phyloP scores from a whole-genome alignment of 2,329 filamentous ascomycete genomes.

The Beauveria sp. region DNA sequence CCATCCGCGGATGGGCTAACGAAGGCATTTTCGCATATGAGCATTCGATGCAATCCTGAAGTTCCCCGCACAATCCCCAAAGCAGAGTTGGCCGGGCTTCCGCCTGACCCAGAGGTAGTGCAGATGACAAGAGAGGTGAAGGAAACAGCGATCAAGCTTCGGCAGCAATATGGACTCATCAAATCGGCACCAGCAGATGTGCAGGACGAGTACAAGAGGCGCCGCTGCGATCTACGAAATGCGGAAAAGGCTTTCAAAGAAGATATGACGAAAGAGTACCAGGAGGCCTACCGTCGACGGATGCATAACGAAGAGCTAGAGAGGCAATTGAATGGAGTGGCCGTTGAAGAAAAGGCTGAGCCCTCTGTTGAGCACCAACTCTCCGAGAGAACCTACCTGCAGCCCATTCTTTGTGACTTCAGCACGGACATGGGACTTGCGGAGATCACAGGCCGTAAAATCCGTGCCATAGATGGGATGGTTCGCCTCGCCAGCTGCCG shows the following conservation, averaged over 20 bases:
- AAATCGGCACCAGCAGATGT: conserved; percentile 1
- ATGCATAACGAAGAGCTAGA: conserved; percentile 11
- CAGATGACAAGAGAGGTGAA: neutral
- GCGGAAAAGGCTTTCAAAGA: conserved; percentile 9
- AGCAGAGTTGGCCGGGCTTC: conserved; percentile 9
- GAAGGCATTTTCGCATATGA: neutral
- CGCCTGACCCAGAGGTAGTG: conserved; percentile 2
- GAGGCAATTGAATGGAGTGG: conserved; percentile 5
- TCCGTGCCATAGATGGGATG: conserved; percentile 11
- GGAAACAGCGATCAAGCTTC: neutral
- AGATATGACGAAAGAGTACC: conserved; percentile 9
- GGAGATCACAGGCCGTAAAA: conserved; percentile 1
- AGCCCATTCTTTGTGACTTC: conserved; percentile 6
- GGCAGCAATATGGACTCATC: conserved; percentile 8
- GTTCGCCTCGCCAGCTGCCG: conserved; percentile 9
- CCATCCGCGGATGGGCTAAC: neutral
- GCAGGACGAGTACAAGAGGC: neutral
- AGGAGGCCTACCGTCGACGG: conserved; percentile 4
- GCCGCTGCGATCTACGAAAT: neutral
- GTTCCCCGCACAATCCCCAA: conserved; percentile 7
- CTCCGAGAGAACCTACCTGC: neutral
- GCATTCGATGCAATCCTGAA: conserved; percentile 3
- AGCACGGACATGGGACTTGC: neutral
- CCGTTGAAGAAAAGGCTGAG: neutral
- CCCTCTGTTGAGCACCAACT: conserved; percentile 3